These are phyloP conservation scores for Omphalea diandra DNA, from an alignment of 441 rosid genomes.

Conservation along the genomic window DNA sequence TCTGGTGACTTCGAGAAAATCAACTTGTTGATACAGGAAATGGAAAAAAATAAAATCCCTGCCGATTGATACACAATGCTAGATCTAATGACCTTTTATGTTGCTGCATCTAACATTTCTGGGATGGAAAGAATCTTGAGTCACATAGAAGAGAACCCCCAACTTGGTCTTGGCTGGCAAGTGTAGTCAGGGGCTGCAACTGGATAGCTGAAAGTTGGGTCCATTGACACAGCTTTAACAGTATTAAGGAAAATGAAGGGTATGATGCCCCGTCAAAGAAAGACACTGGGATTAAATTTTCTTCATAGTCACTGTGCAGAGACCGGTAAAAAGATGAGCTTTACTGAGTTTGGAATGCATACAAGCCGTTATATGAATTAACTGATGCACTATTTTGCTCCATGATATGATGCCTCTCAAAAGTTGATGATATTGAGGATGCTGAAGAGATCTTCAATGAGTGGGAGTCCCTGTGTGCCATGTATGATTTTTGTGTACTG, in stretches of 20 bases:
- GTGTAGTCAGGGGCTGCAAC: conserved; percentile 24
- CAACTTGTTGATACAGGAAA: conserved; percentile 32
- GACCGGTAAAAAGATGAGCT: conserved; percentile 30
- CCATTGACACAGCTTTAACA: conserved; percentile 26
- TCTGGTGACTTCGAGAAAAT: conserved; percentile 30
- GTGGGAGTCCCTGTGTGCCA: conserved; percentile 28
- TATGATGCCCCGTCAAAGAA: conserved; percentile 1
- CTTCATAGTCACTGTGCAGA: conserved; percentile 27
- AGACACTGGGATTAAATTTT: conserved; percentile 6
- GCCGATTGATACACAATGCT: conserved; percentile 20
- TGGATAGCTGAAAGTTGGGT: conserved; percentile 30
- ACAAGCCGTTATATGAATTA: conserved; percentile 18
- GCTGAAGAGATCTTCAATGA: conserved; percentile 39
- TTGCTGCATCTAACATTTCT: conserved; percentile 21
- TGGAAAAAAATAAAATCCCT: conserved; percentile 29
- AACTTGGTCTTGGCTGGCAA: conserved; percentile 20
- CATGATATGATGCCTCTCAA: conserved; percentile 27
- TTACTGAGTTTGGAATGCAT: conserved; percentile 32
- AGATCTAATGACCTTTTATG: conserved; percentile 18
- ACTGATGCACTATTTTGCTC: background rate
- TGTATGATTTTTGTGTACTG: conserved; percentile 23
- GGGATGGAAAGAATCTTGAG: conserved; percentile 31
- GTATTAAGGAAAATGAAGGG: conserved; percentile 35
- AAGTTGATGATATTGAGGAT: conserved; percentile 32
- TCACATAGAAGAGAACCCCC: conserved; percentile 18